Conservation (phyloP, 2,329 filamentous ascomycete species). For the Penicillium italicum region DNA sequence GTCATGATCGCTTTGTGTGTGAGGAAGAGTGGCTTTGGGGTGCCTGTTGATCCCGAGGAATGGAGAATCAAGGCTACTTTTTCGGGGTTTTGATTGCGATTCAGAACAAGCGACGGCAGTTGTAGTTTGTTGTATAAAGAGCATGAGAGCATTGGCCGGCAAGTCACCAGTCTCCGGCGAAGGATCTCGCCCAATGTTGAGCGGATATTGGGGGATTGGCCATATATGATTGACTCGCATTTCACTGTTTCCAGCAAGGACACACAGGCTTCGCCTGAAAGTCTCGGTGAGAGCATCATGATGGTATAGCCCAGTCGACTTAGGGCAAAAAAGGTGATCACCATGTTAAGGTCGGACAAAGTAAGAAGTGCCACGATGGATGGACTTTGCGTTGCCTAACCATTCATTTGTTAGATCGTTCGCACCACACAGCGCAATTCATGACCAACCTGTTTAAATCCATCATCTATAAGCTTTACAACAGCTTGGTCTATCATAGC, state of each 20-base stretch:
- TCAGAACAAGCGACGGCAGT: slow-evolving; percentile 16
- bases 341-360: slow-evolving; percentile 42
- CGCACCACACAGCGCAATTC: rapidly evolving
- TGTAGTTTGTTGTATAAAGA: slow-evolving; percentile 8
- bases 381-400: slow-evolving; percentile 18
- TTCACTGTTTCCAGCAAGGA: slow-evolving; percentile 38
- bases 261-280: slow-evolving; percentile 41
- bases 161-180: slow-evolving; percentile 22
- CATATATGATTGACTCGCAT: slow-evolving; percentile 38
- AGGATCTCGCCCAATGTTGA: slow-evolving; percentile 31
- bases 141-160: slow-evolving; percentile 23
- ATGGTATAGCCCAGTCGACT: slow-evolving; percentile 45
- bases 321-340: slow-evolving; percentile 45
- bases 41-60: slow-evolving; percentile 49
- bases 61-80: slow-evolving; percentile 45
- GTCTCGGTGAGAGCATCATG: slow-evolving; percentile 44
- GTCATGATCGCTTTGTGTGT: slow-evolving; percentile 42
- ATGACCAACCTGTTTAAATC: slow-evolving; percentile 24
- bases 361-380: slow-evolving; percentile 41
- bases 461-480: slow-evolving; percentile 30
- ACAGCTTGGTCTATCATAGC: slow-evolving; percentile 36
- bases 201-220: slow-evolving; percentile 33
- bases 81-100: slow-evolving; percentile 22
- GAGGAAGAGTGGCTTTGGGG: slow-evolving; percentile 46
- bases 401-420: background rate